phyloP scores from a whole-genome alignment of 805 yeast genomes.

The Starmerella asiatica region DNA sequence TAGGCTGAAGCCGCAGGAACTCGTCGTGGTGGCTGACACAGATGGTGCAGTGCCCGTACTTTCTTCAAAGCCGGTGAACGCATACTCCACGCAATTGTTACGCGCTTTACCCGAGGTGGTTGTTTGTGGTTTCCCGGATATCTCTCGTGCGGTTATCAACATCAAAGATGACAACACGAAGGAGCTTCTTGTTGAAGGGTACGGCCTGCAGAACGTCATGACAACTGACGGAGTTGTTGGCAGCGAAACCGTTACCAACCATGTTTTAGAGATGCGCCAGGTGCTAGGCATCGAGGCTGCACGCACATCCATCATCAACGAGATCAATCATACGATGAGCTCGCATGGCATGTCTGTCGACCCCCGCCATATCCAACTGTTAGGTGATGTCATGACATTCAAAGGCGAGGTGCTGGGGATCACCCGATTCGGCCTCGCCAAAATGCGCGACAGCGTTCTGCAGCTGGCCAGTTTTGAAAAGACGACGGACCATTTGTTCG shows the following conservation, averaged over 20 bases:
- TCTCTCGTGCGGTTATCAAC: slow-evolving; percentile 91
- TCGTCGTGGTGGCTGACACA: neutral
- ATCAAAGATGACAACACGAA: slow-evolving; percentile 68
- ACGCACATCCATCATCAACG: slow-evolving; percentile 78
- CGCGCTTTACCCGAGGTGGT: slow-evolving; percentile 76
- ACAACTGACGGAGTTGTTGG: slow-evolving; percentile 94
- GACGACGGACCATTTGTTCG: slow-evolving; percentile 95
- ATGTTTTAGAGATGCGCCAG: slow-evolving; percentile 72
- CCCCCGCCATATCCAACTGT: slow-evolving; percentile 94
- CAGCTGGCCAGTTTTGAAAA: slow-evolving; percentile 96
- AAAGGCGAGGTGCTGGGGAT: slow-evolving; percentile 98
- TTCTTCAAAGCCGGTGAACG: neutral
- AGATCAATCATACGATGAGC: slow-evolving; percentile 95
- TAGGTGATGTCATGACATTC: slow-evolving; percentile 98
- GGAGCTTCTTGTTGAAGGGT: slow-evolving; percentile 92
- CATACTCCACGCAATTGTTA: slow-evolving; percentile 39
- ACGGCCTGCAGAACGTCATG: slow-evolving; percentile 93
- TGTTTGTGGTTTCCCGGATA: slow-evolving; percentile 84
- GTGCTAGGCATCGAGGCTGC: slow-evolving; percentile 98
- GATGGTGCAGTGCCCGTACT: too few relatives aligned
- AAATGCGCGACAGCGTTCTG: slow-evolving; percentile 95
- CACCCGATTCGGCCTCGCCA: slow-evolving; percentile 93
- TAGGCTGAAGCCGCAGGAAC: slow-evolving; percentile 8
- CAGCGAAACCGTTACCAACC: slow-evolving; percentile 75
- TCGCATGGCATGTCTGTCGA: slow-evolving; percentile 99